These are phyloP conservation scores for Ceraceosorus guamensis DNA, from an alignment of 1,284 basidiomycete genomes.

Conservation along the genomic window DNA sequence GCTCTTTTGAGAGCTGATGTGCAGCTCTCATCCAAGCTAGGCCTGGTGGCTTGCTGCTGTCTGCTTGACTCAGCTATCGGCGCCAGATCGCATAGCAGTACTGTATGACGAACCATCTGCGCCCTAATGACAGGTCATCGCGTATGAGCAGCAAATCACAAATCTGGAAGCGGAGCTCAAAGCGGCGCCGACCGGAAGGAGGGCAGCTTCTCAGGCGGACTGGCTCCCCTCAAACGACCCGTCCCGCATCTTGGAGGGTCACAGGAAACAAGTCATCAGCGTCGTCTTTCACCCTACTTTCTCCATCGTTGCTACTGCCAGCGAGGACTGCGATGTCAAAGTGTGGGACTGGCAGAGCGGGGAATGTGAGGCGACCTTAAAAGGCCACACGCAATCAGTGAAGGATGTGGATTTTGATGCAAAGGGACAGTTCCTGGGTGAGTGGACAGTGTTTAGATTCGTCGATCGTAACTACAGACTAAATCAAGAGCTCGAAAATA, in stretches of 20 bases:
- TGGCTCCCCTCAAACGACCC: slow-evolving; percentile 77
- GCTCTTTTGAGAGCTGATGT: background rate
- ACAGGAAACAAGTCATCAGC: slow-evolving; percentile 67
- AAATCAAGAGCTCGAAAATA: slow-evolving; percentile 37
- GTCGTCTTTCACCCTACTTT: slow-evolving; percentile 82
- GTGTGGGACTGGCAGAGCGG: slow-evolving; percentile 95
- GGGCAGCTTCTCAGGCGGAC: slow-evolving; percentile 62
- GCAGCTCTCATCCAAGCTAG: too few species aligned
- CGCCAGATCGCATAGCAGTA: background rate
- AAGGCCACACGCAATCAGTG: slow-evolving; percentile 83
- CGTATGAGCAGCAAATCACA: slow-evolving; percentile 71
- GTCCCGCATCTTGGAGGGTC: slow-evolving; percentile 69
- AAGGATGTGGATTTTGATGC: slow-evolving; percentile 80
- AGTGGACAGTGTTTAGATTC: slow-evolving; percentile 32
- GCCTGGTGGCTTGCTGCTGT: too few species aligned
- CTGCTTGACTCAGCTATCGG: too few species aligned
- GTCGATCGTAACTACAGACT: too few species aligned
- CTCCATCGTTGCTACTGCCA: slow-evolving; percentile 72
- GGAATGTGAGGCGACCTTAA: slow-evolving; percentile 81
- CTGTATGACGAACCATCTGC: background rate
- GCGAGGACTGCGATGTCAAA: slow-evolving; percentile 80
- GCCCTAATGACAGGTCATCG: slow-evolving; percentile 47
- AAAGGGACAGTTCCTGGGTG: slow-evolving; percentile 71
- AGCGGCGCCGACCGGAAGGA: slow-evolving; percentile 57
- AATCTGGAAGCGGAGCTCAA: slow-evolving; percentile 68